Conservation (phyloP, 1,139 yeast genomes). For the Yamadazyma siamensis region DNA sequence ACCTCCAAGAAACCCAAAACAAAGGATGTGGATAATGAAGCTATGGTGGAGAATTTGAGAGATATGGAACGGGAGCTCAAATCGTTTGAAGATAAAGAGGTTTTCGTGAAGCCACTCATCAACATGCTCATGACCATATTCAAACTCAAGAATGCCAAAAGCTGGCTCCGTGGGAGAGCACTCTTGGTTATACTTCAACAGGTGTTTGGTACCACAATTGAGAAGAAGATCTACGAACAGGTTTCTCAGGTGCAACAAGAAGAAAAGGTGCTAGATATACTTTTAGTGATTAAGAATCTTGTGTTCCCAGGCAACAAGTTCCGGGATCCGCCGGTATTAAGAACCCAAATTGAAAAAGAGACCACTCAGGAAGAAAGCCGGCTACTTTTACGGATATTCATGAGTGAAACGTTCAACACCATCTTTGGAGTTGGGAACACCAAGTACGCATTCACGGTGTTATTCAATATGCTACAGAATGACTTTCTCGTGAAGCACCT, state of each 20-base stretch:
- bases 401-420: constrained; percentile 66
- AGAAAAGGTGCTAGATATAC: constrained; percentile 44
- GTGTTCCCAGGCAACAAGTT: constrained; percentile 69
- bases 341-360: constrained; percentile 52
- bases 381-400: constrained; percentile 50
- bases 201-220: constrained; percentile 83
- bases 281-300: constrained; percentile 40
- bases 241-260: constrained; percentile 37
- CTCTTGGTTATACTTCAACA: constrained; percentile 79
- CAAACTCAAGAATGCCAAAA: constrained; percentile 59
- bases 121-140: constrained; percentile 71
- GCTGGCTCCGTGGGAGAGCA: constrained; percentile 86
- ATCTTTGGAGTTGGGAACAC: constrained; percentile 72
- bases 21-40: constrained; percentile 6
- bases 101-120: constrained; percentile 77
- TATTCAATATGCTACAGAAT: constrained; percentile 73
- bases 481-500: constrained; percentile 67
- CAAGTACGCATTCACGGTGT: constrained; percentile 53
- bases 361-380: constrained; percentile 59
- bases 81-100: constrained; percentile 32
- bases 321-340: constrained; percentile 37
- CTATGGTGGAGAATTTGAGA: constrained; percentile 28
- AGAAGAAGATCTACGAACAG: constrained; percentile 56
- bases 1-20: constrained; percentile 1
- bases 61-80: constrained; percentile 44